Evolutionary conservation across 352 stramenopile genomes (phyloP).

Genomic region (Ophiocytium majus): DNA sequence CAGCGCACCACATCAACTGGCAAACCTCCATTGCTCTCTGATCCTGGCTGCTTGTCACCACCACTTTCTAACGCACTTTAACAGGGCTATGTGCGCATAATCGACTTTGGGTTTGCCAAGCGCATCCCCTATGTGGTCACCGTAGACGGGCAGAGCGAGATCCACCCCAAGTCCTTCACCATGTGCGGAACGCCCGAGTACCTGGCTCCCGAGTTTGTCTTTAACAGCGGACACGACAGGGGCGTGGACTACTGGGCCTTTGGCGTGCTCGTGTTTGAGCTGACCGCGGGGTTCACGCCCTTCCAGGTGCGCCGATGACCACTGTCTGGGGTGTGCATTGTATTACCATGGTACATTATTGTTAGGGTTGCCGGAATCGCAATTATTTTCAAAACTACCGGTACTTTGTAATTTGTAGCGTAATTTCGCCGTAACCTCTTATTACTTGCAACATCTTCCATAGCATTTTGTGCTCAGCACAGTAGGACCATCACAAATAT

Average conservation of each 20-base stretch:
- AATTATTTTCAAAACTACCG: too few relatives aligned
- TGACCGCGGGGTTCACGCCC: constrained; percentile 46
- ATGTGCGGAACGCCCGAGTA: constrained; percentile 73
- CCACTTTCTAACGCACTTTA: neutral
- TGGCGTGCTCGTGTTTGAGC: constrained; percentile 47
- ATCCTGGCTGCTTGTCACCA: too few relatives aligned
- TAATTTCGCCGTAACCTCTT: too few relatives aligned
- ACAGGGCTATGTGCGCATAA: constrained; percentile 39
- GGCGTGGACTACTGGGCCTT: constrained; percentile 63
- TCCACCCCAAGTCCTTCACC: constrained; percentile 58
- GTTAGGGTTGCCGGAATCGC: too few relatives aligned
- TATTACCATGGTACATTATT: neutral
- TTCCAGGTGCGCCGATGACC: constrained; percentile 28
- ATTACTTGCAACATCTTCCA: too few relatives aligned
- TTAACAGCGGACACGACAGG: constrained; percentile 87
- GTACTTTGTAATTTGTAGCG: too few relatives aligned
- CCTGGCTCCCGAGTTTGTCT: constrained; percentile 90
- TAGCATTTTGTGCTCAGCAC: too few relatives aligned
- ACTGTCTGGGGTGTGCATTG: neutral
- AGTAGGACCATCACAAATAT: too few relatives aligned
- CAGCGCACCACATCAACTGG: too few relatives aligned
- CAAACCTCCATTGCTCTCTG: too few relatives aligned
- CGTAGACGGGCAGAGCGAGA: constrained; percentile 51
- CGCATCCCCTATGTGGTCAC: constrained; percentile 67
- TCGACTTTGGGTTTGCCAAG: constrained; percentile 57